Percentiles rank a stretch among this genome's conserved stretches.
Conservation (phyloP, 108 stramenopile genomes). For the Thalassiosira profunda region DNA sequence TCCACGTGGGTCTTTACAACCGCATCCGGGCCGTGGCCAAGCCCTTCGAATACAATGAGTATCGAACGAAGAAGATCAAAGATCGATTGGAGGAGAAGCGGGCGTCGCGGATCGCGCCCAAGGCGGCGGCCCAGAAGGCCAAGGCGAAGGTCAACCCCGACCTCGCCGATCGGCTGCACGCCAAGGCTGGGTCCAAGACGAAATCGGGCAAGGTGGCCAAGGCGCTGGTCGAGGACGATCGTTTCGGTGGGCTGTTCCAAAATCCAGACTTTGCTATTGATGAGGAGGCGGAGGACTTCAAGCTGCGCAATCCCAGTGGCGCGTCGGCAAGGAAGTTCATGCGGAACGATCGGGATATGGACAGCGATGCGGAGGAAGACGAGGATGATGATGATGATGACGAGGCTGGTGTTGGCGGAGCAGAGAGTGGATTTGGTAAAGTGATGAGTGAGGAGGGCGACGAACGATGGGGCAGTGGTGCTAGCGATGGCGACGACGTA, state of each 20-base stretch:
- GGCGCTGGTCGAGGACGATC: conserved; percentile 91
- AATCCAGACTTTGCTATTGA: conserved; percentile 97
- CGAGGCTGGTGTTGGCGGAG: too few species aligned
- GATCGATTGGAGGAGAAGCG: conserved; percentile 91
- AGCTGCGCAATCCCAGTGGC: conserved; percentile 95
- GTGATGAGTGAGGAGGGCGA: conserved; percentile 35
- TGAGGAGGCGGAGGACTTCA: conserved; percentile 94
- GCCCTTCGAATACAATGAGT: conserved; percentile 98
- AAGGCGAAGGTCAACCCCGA: conserved; percentile 77
- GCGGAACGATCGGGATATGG: conserved; percentile 79
- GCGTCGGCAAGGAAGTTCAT: conserved; percentile 65
- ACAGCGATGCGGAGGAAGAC: conserved; percentile 82
- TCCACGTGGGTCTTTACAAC: conserved; percentile 95
- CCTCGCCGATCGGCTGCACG: conserved; percentile 75
- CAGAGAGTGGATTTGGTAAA: conserved; percentile 36
- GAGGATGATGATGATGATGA: conserved; percentile 41
- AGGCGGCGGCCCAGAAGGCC: conserved; percentile 46
- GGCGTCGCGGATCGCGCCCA: conserved; percentile 84
- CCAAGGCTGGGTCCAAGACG: conserved; percentile 64
- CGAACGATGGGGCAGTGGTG: conserved; percentile 40
- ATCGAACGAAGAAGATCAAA: conserved; percentile 92
- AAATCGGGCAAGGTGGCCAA: conserved; percentile 80
- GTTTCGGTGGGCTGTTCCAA: conserved; percentile 94
- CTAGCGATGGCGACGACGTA: conserved; percentile 47
- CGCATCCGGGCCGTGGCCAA: conserved; percentile 93